Evolutionary conservation across 2,329 filamentous ascomycete species (phyloP), one percentile per base, ranked within the genome.

Genomic region (Talaromyces atroroseus): DNA sequence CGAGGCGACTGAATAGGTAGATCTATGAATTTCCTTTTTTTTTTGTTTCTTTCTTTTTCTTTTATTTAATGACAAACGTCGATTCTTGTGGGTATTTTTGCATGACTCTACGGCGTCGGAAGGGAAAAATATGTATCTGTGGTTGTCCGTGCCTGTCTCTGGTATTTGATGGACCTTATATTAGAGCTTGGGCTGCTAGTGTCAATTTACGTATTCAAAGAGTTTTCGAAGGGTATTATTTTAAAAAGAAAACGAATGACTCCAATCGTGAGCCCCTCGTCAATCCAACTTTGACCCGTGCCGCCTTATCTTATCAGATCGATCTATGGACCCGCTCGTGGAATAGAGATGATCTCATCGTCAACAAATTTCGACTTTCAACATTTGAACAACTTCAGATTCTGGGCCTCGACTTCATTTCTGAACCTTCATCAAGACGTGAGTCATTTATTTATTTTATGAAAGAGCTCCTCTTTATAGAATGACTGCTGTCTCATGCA

Each of bases 51-150:
- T 66, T 65, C 66, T 64, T 54, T 40, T 46, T 55, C 47, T 52
- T 44, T 55, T 49, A 49, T 49, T 26, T 52, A 56, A 54, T 58
- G 53, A 57, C 50, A 55, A 59, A 54, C 47, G 56, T 55, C 52
- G 47, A 51, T 58, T 47, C 38, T 58, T 58, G 47, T 58, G 65
- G 62, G 65, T 52, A 61, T 66, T 67, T 44, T 56, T 69, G 67
- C 70, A 73, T 73, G 71, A 73, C 70, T 58, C 52, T 72, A 71
- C 66, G 71, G 71, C 71, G 70, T 73, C 71, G 68, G 69, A 67
- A 70, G 66, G 67, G 67, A 49, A 72, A 71, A 69, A 63, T 70
- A 64, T 55, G 49, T 58, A 56, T 56, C 57, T 58, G 52, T 58
- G 57, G 48, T 46, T 55, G 57, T 56, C 57, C 53, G 20, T 55